Evolutionary conservation across 306 rosid species (phyloP).

Genomic region (Gastrolobium bilobum): DNA sequence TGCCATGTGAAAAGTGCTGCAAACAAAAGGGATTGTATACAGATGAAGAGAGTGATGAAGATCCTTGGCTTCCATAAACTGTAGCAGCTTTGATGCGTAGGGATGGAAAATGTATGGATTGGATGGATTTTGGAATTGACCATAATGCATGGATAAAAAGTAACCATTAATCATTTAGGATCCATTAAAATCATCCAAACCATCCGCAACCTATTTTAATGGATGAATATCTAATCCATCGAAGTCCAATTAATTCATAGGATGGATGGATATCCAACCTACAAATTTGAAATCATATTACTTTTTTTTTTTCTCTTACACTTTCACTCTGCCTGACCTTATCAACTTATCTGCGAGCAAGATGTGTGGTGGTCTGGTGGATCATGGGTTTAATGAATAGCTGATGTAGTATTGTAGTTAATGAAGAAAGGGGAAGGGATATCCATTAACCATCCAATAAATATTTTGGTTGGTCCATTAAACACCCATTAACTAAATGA

Average conservation of each 20-base stretch:
- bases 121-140: not conserved
- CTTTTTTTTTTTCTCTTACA: too few species aligned
- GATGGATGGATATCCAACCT: not conserved
- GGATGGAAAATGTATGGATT: conserved; percentile 2
- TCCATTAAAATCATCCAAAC: not conserved
- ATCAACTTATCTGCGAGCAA: not conserved
- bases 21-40: too few species aligned
- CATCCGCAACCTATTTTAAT: not conserved
- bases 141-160: not conserved
- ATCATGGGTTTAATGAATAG: not conserved
- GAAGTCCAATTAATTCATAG: not conserved
- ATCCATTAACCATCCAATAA: not conserved
- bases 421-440: not conserved
- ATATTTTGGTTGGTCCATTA: not conserved
- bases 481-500: not conserved
- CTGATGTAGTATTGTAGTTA: too few species aligned
- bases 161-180: not conserved
- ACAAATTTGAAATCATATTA: too few species aligned
- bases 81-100: conserved; percentile 4
- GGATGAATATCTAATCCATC: not conserved
- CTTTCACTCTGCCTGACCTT: too few species aligned
- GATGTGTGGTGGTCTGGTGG: not conserved
- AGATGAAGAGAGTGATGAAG: too few species aligned
- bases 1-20: too few species aligned
- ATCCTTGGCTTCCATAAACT: not conserved